Evolutionary conservation across 78 protist species (phyloP).

Genomic region (Dictyostelium purpureum): DNA sequence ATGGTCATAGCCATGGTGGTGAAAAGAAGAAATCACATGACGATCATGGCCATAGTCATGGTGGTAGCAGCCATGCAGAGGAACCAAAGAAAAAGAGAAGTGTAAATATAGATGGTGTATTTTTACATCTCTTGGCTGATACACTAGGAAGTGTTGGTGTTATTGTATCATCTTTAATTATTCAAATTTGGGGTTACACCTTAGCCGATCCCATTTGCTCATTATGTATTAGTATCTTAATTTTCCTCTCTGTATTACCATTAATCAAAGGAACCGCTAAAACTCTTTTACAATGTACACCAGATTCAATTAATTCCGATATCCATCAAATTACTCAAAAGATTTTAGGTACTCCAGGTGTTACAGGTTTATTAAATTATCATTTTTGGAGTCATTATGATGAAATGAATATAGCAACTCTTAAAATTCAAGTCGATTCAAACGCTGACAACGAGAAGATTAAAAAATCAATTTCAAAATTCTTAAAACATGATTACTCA

Average conservation of each 20-base stretch:
- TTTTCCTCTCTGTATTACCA: constrained; percentile 90
- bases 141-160: constrained; percentile 98
- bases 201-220: constrained; percentile 96
- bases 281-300: constrained; percentile 87
- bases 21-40: neutral
- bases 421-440: neutral
- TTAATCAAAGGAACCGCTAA: constrained; percentile 77
- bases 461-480: constrained; percentile 19
- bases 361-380: neutral
- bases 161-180: constrained; percentile 90
- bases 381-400: constrained; percentile 67
- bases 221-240: constrained; percentile 86
- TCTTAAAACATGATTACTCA: neutral
- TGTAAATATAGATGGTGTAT: constrained; percentile 85
- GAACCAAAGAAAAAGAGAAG: constrained; percentile 67
- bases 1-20: constrained; percentile 18
- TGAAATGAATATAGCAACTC: constrained; percentile 23
- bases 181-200: constrained; percentile 85
- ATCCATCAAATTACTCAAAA: constrained; percentile 8
- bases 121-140: constrained; percentile 97
- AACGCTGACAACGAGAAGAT: neutral
- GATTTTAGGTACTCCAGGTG: constrained; percentile 21
- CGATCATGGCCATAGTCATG: neutral
- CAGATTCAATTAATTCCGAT: constrained; percentile 34
- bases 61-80: neutral